Evolutionary conservation across 768 basidiomycete genomes (phyloP), one percentile per base, ranked within the genome.

Genomic region (Lactifluus pinguis): DNA sequence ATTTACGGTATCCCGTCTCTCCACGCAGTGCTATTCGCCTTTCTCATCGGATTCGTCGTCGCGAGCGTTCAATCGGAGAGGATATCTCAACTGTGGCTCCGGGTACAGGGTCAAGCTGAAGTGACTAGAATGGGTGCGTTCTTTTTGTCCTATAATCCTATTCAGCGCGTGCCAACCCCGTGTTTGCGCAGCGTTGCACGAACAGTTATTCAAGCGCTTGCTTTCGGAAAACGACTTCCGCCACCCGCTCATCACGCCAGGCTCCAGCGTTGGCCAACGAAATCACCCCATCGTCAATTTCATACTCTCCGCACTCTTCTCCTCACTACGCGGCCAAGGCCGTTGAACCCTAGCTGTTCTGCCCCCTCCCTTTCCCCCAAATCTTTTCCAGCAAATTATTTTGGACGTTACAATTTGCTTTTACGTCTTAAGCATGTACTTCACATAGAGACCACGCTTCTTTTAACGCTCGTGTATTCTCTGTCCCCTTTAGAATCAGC

Each of bases 141-240:
- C 4, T 25, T 36, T 14, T 34, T 19, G 34, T 25, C 2, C 17
- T 17, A 1, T 13, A 4, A 19, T 9, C 4, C 17, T 45, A 9
- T 45, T n/a, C 44, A n/a, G 44, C 19, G 19, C 15, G 15, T 2
- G 7, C 11, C 19, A 13, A n/a, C 36, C 21, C 10, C 17, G 17
- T 13, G 13, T 44, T 3, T 14, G 49, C 25, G 38, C 9, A 62
- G 61, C 15, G 5, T 49, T 15, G 47, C 47, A 49, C 32, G 56
- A 58, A 8, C 53, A 36, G 21, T 30, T 62, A 32, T 30, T 62
- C 47, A 48, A 36, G 34, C 45, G 34, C 39, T 15, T 58, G 21
- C 47, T 62, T 30, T 25, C 52, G n/a, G 56, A 53, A 6, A 6
- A 36, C 30, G 61, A 62, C 47, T n/a, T 58, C 5, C 44, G 47